phyloP scores from a whole-genome alignment of 228 moss, liverwort and hornwort genomes.

The Sphagnum fallax region DNA sequence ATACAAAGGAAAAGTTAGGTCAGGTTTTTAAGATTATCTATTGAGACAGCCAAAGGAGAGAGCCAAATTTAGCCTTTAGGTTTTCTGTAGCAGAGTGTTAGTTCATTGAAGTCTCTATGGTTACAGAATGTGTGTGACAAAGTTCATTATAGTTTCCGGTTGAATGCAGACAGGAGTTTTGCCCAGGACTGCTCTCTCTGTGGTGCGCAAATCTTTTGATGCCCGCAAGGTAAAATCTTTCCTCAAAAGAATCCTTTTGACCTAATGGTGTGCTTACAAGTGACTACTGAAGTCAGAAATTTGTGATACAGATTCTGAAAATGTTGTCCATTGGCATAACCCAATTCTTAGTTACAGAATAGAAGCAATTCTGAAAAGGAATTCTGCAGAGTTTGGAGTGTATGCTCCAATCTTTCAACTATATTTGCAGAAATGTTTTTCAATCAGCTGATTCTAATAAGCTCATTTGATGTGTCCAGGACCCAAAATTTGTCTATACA shows the following conservation, averaged over 20 bases:
- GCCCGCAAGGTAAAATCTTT: conserved; percentile 69
- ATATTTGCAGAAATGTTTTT: no score
- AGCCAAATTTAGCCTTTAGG: no score
- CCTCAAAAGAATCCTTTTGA: no score
- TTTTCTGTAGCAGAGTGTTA: no score
- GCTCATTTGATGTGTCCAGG: conserved; percentile 25
- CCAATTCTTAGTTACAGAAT: background rate
- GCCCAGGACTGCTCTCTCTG: conserved; percentile 49
- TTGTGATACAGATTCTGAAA: background rate
- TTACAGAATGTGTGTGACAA: no score
- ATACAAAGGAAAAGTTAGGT: no score
- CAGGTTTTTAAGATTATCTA: no score
- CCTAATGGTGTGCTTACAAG: background rate
- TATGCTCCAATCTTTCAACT: no score
- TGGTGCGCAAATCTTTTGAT: conserved; percentile 88
- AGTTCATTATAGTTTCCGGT: background rate
- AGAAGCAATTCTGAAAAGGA: background rate
- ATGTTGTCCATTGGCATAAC: background rate
- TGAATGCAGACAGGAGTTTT: conserved; percentile 47
- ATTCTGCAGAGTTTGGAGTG: no score
- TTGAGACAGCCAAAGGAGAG: no score
- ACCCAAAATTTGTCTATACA: conserved; percentile 86
- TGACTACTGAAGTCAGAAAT: background rate
- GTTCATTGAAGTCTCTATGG: no score
- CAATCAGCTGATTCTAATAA: background rate